Evolutionary conservation across 2,329 filamentous ascomycete species (phyloP).

Genomic region (Monosporascus cannonballus): DNA sequence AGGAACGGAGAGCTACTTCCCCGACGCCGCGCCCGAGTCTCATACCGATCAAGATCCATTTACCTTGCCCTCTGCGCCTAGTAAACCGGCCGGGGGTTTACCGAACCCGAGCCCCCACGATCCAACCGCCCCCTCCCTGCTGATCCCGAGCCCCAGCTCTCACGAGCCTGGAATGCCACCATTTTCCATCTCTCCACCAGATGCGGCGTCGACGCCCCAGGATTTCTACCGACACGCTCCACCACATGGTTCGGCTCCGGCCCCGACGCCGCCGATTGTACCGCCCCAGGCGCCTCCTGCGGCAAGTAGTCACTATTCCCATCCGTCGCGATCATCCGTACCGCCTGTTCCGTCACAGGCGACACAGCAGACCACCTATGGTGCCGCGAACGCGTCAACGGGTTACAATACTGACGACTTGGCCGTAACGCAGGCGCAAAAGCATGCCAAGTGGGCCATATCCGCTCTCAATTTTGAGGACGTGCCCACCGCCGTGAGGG

Average conservation of each 20-base stretch:
- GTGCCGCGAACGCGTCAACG: conserved; percentile 13
- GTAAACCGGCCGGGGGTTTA: conserved; percentile 16
- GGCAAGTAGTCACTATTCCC: conserved; percentile 16
- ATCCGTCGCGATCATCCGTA: conserved; percentile 14
- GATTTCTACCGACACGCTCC: conserved; percentile 28
- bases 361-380: conserved; percentile 17
- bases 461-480: conserved; percentile 97
- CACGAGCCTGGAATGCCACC: conserved; percentile 19
- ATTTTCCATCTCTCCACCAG: conserved; percentile 25
- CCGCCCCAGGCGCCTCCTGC: conserved; percentile 19
- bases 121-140: conserved; percentile 14
- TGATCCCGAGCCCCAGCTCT: conserved; percentile 18
- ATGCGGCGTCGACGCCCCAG: conserved; percentile 23
- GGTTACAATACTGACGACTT: conserved; percentile 58
- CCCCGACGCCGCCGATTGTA: conserved; percentile 16
- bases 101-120: conserved; percentile 20
- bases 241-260: conserved; percentile 17
- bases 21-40: conserved; percentile 5
- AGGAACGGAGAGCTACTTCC: conserved; percentile 24
- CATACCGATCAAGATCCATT: conserved; percentile 13
- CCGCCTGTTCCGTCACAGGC: conserved; percentile 9
- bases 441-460: conserved; percentile 95
- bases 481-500: conserved; percentile 79
- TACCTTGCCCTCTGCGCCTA: conserved; percentile 23
- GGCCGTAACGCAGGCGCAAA: conserved; percentile 74